Evolutionary conservation across 495 filamentous ascomycete genomes (phyloP), one percentile per base, ranked within the genome.

Genomic region (Daldinia childiae): DNA sequence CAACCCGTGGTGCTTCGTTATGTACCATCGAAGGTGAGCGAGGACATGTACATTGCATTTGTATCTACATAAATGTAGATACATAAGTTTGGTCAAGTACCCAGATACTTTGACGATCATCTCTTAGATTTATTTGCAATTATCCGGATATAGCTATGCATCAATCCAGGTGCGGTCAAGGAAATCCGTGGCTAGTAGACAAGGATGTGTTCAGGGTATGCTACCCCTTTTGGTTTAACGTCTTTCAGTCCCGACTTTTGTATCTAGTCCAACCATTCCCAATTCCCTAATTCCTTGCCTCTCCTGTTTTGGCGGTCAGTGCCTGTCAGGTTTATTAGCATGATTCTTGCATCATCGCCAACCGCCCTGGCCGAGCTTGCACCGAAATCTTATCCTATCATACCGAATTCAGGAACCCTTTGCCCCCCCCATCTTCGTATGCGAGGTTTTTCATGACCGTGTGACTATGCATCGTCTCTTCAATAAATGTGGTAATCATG

Each of bases 291-390:
- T 21, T 50, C 41, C 73, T 66, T 60, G 58, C 60, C 66, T 66
- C 69, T 73, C 56, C 64, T 67, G 67, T 72, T 74, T 69, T 74
- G 59, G 71, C 71, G 71, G 71, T 74, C 71, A 74, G 71, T 63
- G 62, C 61, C 66, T 65, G 61, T 72, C 64, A 72, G 65, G 62
- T 64, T 65, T 65, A 27, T 69, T 70, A 70, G 71, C 72, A 71
- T 74, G 72, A 74, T 74, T 74, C 72, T 74, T 74, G 72, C 72
- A 74, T 74, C 72, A 74, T 71, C 63, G 55, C 66, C 66, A 71
- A 32, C 72, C 67, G 72, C 72, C 72, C 72, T 74, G 72, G 72
- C 72, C 72, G 72, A 74, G 72, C 72, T 74, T 74, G 63, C 58
- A 74, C 72, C 72, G 72, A 74, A 68, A 19, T 61, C 11, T 63